Evolutionary conservation across 352 stramenopile species (phyloP), one percentile per base, ranked within the genome.

Genomic region (Pythium periplocum): DNA sequence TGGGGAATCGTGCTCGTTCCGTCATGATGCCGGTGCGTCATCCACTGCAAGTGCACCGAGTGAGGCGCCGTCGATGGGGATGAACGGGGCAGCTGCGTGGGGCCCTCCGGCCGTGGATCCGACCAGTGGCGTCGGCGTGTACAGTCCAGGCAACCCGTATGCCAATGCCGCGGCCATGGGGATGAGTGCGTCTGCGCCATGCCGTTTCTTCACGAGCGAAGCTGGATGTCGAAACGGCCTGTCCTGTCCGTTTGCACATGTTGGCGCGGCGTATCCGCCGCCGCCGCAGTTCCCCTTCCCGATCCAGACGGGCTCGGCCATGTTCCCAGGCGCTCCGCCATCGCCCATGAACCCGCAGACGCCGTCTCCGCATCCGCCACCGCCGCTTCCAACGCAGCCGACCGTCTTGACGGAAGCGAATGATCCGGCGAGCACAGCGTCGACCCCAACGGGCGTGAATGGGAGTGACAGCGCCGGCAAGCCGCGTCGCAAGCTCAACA

Each of bases 151-250:
- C 51, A 83, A 80, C 51, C 63, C 66, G 43, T 83, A 85, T 53
- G 57, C 58, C 10, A 73, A 55, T 33, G 51, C 38, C 7, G 38
- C 38, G 38, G 38, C 12, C 38, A 42, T 42, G 38, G 38, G 38
- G 7, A 12, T 42, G 12, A 8, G 7, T 12, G 51, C n/a, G 49
- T 35, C 31, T 37, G 54, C 44, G 69, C 48, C 60, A 26, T 90
- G 78, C 44, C 73, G 71, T 42, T 90, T 88, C 61, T 90, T 78
- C 66, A 31, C 64, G 45, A 68, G 69, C 3, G 57, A 62, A 6
- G 63, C 51, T 17, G 73, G 80, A n/a, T 90, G 80, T 43, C 80
- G 80, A 59, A 90, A 90, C 49, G 80, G 80, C 30, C 55, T 44
- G 32, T 64, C 57, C n/a, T 90, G 80, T 45, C 67, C 68, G 3